phyloP scores from a whole-genome alignment of 768 basidiomycete species.

The Sistotremastrum suecicum region DNA sequence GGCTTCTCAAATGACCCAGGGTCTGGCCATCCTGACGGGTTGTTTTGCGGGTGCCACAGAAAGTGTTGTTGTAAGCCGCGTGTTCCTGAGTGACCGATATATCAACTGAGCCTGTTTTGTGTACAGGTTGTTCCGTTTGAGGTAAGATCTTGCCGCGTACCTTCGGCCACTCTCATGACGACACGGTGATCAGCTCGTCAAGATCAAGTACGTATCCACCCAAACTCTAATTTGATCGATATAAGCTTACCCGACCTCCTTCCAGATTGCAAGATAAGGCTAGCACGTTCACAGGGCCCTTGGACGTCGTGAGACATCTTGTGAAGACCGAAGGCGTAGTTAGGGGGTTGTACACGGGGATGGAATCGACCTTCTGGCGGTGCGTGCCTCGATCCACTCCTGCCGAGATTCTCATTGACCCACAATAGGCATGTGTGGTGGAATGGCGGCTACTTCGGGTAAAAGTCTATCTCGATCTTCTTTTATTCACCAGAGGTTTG shows the following conservation, averaged over 20 bases:
- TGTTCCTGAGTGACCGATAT: not conserved
- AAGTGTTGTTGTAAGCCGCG: conserved; percentile 49
- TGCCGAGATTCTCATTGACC: not conserved
- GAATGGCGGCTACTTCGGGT: conserved; percentile 95
- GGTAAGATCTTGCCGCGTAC: too few relatives aligned
- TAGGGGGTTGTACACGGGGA: conserved; percentile 73
- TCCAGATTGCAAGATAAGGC: conserved; percentile 80
- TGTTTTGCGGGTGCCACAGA: conserved; percentile 94
- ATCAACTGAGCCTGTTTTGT: too few relatives aligned
- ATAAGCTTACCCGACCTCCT: not conserved
- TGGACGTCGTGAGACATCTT: conserved; percentile 78
- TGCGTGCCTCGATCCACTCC: conserved; percentile 15
- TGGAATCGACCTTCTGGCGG: conserved; percentile 99
- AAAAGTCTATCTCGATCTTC: not conserved
- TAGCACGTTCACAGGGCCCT: conserved; percentile 80
- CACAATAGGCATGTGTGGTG: conserved; percentile 60
- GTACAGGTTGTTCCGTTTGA: conserved; percentile 81
- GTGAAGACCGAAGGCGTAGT: conserved; percentile 66
- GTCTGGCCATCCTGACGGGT: conserved; percentile 80
- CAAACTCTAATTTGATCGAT: not conserved
- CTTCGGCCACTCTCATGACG: too few relatives aligned
- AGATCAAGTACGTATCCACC: conserved; percentile 49
- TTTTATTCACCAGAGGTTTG: not conserved
- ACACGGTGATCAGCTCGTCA: conserved; percentile 36
- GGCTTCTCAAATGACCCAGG: conserved; percentile 74